Conservation (phyloP, 768 basidiomycete genomes). For the Lactarius indigo region DNA sequence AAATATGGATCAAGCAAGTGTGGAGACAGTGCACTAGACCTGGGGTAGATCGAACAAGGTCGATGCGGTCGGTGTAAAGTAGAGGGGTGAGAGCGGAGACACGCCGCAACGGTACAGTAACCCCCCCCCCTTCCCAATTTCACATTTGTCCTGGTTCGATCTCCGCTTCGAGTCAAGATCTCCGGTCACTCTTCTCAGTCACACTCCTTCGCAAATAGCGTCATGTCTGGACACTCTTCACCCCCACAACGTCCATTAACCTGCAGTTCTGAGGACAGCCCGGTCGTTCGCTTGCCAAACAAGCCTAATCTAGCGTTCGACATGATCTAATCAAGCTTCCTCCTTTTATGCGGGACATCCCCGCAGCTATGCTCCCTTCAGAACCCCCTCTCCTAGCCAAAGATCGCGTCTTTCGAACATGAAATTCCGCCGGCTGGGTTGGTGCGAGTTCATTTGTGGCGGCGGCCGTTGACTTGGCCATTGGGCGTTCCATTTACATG, state of each 20-base stretch:
- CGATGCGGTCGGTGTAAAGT: background rate
- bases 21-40: background rate
- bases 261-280: too few relatives aligned
- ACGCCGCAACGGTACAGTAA: too few relatives aligned
- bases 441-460: constrained; percentile 2
- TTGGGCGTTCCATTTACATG: constrained; percentile 9
- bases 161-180: too few relatives aligned
- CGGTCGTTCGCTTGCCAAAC: background rate
- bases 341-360: background rate
- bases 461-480: background rate
- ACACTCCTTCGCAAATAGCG: background rate
- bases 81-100: too few relatives aligned
- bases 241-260: background rate
- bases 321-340: background rate
- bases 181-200: background rate
- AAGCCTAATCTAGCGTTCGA: background rate
- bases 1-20: background rate
- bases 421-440: background rate
- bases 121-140: too few relatives aligned
- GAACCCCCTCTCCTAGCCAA: background rate
- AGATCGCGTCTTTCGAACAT: background rate
- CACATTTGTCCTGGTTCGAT: too few relatives aligned
- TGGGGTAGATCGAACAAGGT: background rate
- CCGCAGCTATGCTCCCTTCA: background rate
- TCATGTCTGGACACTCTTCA: background rate